Evolutionary conservation across 768 basidiomycete genomes (phyloP).

Genomic region (Infundibulicybe gibba): DNA sequence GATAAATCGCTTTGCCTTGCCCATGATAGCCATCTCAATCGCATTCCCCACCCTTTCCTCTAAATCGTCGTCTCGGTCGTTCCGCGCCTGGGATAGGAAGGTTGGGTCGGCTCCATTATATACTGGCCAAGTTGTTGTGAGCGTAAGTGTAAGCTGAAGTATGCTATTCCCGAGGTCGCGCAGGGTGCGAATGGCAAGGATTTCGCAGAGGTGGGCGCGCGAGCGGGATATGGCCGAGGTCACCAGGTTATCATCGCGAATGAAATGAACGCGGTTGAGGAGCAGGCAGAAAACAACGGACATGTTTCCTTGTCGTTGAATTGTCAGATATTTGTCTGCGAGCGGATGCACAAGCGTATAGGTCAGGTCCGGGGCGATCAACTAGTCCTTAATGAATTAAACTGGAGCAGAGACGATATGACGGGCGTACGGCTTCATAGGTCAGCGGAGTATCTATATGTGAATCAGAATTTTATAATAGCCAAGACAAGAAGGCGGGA

Average conservation of each 20-base stretch:
- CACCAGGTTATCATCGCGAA: constrained; percentile 71
- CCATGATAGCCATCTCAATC: constrained; percentile 88
- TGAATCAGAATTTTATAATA: constrained; percentile 1
- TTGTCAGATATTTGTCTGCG: constrained; percentile 76
- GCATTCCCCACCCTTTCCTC: constrained; percentile 87
- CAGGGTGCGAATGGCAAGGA: constrained; percentile 79
- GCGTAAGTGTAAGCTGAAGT: constrained; percentile 63
- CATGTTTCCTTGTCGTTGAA: constrained; percentile 74
- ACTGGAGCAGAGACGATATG: background rate
- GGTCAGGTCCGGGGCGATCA: constrained; percentile 83
- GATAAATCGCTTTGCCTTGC: constrained; percentile 85
- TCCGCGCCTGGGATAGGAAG: constrained; percentile 53
- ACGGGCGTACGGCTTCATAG: constrained; percentile 67
- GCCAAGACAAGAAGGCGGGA: constrained; percentile 9
- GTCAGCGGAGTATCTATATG: constrained; percentile 76
- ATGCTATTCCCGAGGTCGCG: constrained; percentile 67
- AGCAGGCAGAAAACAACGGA: constrained; percentile 87
- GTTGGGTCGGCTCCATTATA: constrained; percentile 69
- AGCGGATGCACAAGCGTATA: constrained; percentile 89
- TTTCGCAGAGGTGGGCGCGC: constrained; percentile 83
- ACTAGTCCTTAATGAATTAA: constrained; percentile 31
- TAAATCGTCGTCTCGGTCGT: constrained; percentile 66
- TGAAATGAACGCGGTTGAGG: constrained; percentile 82
- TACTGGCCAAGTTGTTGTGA: constrained; percentile 80
- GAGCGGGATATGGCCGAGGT: constrained; percentile 68